phyloP scores from a whole-genome alignment of 1,284 basidiomycete species.

The Heliocybe sulcata region DNA sequence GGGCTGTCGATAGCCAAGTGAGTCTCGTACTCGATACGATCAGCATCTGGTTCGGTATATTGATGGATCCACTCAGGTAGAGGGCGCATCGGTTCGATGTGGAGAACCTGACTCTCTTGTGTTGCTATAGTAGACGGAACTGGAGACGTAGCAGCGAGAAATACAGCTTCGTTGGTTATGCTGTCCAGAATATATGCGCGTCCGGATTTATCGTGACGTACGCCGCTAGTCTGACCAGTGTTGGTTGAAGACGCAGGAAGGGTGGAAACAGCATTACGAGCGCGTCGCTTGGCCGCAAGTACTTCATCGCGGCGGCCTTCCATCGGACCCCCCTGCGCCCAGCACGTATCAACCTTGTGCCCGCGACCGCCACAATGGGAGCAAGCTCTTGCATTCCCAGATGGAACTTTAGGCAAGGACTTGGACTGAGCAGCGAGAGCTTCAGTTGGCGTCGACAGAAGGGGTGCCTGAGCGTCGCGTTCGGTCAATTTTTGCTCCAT shows the following conservation, averaged over 20 bases:
- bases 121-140: not conserved
- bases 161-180: not conserved
- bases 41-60: not conserved
- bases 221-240: not conserved
- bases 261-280: not conserved
- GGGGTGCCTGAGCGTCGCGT: too few relatives aligned
- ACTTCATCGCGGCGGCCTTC: not conserved
- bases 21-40: not conserved
- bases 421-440: too few relatives aligned
- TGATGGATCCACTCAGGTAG: not conserved
- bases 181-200: not conserved
- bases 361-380: not conserved
- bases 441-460: too few relatives aligned
- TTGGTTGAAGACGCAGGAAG: not conserved
- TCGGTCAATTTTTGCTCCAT: too few relatives aligned
- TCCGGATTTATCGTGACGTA: not conserved
- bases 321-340: not conserved
- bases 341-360: not conserved
- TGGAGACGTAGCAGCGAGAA: not conserved
- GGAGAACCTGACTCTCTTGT: not conserved
- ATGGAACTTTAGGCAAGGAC: too few relatives aligned
- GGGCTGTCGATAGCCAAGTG: not conserved
- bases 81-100: not conserved
- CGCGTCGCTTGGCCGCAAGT: not conserved
- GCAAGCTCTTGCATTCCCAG: too few relatives aligned